These are phyloP conservation scores for Mariannaea sp. DNA, from an alignment of 2,329 filamentous ascomycete species.

Conservation along the genomic window DNA sequence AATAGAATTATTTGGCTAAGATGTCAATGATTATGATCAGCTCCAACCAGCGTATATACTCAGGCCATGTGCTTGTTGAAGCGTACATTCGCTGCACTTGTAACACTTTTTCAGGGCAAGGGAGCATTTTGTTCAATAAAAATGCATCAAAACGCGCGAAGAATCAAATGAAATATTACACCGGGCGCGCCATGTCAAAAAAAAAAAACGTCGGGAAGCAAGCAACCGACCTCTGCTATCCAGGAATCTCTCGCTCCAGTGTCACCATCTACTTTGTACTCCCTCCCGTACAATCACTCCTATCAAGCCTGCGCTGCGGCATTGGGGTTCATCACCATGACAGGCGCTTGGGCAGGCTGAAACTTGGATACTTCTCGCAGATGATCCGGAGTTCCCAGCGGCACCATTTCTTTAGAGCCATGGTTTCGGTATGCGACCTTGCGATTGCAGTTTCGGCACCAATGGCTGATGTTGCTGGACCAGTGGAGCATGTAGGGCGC, in stretches of 20 bases:
- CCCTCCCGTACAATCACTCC: constrained; percentile 6
- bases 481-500: constrained; percentile 34
- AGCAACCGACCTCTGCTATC: too few species aligned
- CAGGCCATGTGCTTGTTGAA: too few species aligned
- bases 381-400: constrained; percentile 36
- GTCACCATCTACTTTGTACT: constrained; percentile 9
- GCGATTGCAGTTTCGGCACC: constrained; percentile 34
- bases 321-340: background rate
- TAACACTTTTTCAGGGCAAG: too few species aligned
- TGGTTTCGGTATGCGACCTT: constrained; percentile 30
- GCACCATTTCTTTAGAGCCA: constrained; percentile 22
- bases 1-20: constrained; percentile 2
- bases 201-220: background rate
- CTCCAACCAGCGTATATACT: too few species aligned
- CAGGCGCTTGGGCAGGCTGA: constrained; percentile 12
- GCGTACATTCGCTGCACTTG: too few species aligned
- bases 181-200: background rate
- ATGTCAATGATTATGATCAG: too few species aligned
- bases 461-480: constrained; percentile 31
- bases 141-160: too few species aligned
- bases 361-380: constrained; percentile 33
- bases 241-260: background rate
- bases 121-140: too few species aligned
- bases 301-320: background rate
- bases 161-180: too few species aligned